A percentile compares a stretch with the other conserved stretches of the same genome.
phyloP scores from a whole-genome alignment of 345 rosid species.

The Bruguiera parviflora region DNA sequence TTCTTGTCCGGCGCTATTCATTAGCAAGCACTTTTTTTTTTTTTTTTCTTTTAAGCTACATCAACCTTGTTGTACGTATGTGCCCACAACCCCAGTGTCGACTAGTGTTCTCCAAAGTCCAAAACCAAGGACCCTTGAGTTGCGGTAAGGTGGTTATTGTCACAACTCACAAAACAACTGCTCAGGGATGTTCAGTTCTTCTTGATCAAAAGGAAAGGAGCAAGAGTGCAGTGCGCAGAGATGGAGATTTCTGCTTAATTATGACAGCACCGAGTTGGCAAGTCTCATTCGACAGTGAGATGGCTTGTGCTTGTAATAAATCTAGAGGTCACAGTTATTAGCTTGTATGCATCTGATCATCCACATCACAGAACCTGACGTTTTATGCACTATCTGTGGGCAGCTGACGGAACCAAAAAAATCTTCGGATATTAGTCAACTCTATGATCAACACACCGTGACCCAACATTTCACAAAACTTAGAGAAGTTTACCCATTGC shows the following conservation, averaged over 20 bases:
- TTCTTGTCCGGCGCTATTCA: no score
- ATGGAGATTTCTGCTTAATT: neutral
- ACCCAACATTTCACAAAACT: constrained; percentile 3
- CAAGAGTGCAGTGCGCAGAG: neutral
- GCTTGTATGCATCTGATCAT: neutral
- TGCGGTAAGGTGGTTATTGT: no score
- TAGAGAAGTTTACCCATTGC: constrained; percentile 1
- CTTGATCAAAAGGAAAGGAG: neutral
- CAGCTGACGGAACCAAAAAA: neutral
- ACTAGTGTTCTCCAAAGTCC: no score
- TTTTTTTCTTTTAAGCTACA: no score
- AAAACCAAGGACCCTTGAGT: no score
- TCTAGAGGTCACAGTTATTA: neutral
- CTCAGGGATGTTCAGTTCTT: neutral
- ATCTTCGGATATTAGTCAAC: constrained; percentile 8
- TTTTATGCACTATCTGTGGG: neutral
- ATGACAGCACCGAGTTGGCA: neutral
- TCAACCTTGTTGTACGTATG: no score
- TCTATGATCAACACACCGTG: constrained; percentile 3
- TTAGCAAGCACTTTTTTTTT: no score
- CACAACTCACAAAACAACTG: neutral
- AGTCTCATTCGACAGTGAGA: neutral
- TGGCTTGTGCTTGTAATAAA: neutral
- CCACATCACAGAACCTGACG: neutral
- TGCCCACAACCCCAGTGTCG: neutral